Base-by-base conservation (phyloP, 768 basidiomycete genomes). In the Scleroderma bovista region DNA sequence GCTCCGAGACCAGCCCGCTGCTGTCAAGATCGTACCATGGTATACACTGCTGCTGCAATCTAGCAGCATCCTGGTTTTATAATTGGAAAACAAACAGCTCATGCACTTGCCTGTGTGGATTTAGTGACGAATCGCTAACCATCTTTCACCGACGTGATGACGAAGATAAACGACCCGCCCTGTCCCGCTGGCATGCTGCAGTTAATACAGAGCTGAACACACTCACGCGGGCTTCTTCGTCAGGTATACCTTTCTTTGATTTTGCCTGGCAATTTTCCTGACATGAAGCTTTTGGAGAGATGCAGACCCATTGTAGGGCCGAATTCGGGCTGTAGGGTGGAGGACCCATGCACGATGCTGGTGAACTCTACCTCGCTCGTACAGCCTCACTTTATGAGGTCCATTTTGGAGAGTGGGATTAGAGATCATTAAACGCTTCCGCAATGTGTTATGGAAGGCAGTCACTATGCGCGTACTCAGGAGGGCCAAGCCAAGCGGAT, bases 401-500 rank as follows among this genome's bases (percentile, higher is more conserved):
- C 4, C 51, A 60, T 11, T 63, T 67, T 44, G 59, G 54, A 29
- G 65, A 66, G 23, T 65, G 63, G 60, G 59, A 58, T 8, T 23
- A 51, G 23, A 47, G 47, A 36, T 51, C 58, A 31, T 63, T 6
- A 52, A 61, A 17, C 53, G 58, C 9, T 60, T 65, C 47, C 40
- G 51, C 17, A 49, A 52, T 26, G 45, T 64, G n/a, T 10, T 63
- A 39, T 62, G 55, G 53, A 53, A 59, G 16, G 57, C 57, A 2
- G 52, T 54, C 16, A 55, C 61, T 19, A 58, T 62, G 38, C 48
- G 53, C 17, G 51, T 61, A 16, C 9, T 62, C 7, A 37, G 61
- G 56, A 44, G 62, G 48, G 51, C 58, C 52, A 54, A 63, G 54
- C 40, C 69, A 65, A 51, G 51, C 60, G 16, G 65, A 72, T 9